These are phyloP conservation scores for Plantago ovata DNA, from an alignment of 257 asterid species.

Conservation along the genomic window DNA sequence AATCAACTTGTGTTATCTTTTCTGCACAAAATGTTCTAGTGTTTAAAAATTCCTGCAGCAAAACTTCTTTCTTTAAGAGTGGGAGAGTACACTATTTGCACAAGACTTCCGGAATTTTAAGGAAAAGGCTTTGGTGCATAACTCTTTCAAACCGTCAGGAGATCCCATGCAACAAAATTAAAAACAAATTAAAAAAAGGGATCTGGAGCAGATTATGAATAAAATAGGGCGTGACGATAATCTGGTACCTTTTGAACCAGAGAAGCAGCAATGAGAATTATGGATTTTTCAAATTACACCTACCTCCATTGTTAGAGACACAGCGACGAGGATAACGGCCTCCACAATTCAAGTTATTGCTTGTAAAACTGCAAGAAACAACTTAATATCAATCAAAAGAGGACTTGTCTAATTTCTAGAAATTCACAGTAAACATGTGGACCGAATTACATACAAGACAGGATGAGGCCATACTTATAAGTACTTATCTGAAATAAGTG, in stretches of 20 bases:
- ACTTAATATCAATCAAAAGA: conserved; percentile 27
- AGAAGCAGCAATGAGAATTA: background rate
- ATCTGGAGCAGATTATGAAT: too few species aligned
- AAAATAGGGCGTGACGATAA: too few species aligned
- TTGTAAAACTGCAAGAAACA: conserved; percentile 71
- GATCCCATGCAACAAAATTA: too few species aligned
- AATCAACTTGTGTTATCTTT: too few species aligned
- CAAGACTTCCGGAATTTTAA: background rate
- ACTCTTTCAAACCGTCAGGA: too few species aligned
- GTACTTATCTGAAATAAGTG: conserved; percentile 61
- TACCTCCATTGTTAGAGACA: conserved; percentile 67
- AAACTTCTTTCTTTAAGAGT: too few species aligned
- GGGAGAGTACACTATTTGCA: background rate
- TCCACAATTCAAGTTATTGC: conserved; percentile 81
- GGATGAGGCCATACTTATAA: conserved; percentile 55
- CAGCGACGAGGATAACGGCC: conserved; percentile 41
- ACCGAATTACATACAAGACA: background rate
- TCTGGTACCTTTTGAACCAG: background rate
- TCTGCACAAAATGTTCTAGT: too few species aligned
- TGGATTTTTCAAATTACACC: conserved; percentile 8
- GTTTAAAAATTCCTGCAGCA: too few species aligned
- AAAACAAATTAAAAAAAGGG: too few species aligned
- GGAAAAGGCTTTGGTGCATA: background rate
- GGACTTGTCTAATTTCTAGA: background rate
- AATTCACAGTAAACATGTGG: background rate